Conservation (phyloP, 495 filamentous ascomycete species). For the Chaetomium cochliodes region DNA sequence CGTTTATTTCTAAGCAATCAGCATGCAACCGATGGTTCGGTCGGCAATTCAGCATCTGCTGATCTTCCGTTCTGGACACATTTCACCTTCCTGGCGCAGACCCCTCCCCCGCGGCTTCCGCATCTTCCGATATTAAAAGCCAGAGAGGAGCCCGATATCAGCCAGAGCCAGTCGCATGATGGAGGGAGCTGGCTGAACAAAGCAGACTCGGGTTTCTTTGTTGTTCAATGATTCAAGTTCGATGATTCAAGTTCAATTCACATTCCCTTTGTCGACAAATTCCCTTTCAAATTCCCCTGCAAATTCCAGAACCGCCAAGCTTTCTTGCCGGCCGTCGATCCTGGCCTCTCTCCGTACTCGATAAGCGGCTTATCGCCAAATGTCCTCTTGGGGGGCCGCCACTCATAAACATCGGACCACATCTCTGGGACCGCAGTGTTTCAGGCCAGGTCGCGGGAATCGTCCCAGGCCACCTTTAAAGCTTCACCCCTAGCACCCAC, state of each 20-base stretch:
- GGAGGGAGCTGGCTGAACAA: background rate
- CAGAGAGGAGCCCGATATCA: background rate
- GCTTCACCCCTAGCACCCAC: background rate
- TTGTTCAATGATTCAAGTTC: background rate
- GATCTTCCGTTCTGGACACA: constrained; percentile 35
- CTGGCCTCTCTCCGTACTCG: background rate
- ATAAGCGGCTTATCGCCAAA: constrained; percentile 19
- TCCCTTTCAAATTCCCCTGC: background rate
- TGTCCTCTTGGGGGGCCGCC: constrained; percentile 16
- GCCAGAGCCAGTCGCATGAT: background rate
- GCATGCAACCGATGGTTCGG: constrained; percentile 24
- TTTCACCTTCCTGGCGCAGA: constrained; percentile 22
- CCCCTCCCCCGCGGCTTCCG: background rate
- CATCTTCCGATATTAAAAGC: background rate
- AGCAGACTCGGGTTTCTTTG: background rate
- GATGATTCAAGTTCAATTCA: too few relatives aligned
- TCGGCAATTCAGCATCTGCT: constrained; percentile 35
- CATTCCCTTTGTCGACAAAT: background rate
- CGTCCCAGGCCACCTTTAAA: constrained; percentile 1
- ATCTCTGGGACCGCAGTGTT: constrained; percentile 17
- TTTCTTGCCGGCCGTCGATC: background rate
- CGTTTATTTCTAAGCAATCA: constrained; percentile 28
- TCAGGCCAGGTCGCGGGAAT: constrained; percentile 26
- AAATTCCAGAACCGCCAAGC: constrained; percentile 26
- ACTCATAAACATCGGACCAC: constrained; percentile 12